Base-by-base conservation (phyloP, 2,329 filamentous ascomycete species). In the Ophiostoma australiae region DNA sequence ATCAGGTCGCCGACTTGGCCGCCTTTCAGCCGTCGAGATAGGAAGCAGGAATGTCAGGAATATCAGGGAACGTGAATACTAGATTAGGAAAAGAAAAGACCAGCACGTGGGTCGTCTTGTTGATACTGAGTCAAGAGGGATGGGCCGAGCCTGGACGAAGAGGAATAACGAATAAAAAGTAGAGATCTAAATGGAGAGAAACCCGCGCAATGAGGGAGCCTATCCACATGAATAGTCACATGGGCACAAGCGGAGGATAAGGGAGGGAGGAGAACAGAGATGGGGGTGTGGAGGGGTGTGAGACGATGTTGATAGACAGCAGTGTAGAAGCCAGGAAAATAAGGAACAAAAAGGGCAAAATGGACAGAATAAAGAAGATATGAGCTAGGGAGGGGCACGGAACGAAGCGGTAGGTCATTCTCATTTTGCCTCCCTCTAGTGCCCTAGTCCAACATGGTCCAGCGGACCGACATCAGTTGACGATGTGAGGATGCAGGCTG, bases 341-440 rank as follows among this genome's bases (percentile, higher is more conserved):
- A 10, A 10, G 20, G 6, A 61, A 44, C 4, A 52, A 15, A n/a
- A n/a, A 6, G 3, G 10, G 10, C 37, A 37, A 48, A 48, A 20
- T 20, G 17, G 41, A 41, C 41, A 58, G 8, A 58, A 23, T 10
- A 4, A 58, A 58, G 52, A n/a, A 65, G 69, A 48, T 5, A 23
- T 41, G 52, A 17, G 61, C 65, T 66, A 67, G 52, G 68, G 55
- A 61, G 44, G 63, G 70, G 68, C 65, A 71, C 70, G 70, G 68
- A 72, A 68, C 70, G 70, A 68, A 72, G 70, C 70, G 70, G 68
- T 65, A 67, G 70, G 63, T 63, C 70, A 23, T 69, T 58, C 10
- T 37, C 31, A 65, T 7, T 69, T 67, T 11, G 44, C 65, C 69
- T 23, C 69, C 67, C 55, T 67, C 70, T 71, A 66, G 67, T 58